phyloP scores from a whole-genome alignment of 1,284 basidiomycete species.

The Cerioporus squamosus region DNA sequence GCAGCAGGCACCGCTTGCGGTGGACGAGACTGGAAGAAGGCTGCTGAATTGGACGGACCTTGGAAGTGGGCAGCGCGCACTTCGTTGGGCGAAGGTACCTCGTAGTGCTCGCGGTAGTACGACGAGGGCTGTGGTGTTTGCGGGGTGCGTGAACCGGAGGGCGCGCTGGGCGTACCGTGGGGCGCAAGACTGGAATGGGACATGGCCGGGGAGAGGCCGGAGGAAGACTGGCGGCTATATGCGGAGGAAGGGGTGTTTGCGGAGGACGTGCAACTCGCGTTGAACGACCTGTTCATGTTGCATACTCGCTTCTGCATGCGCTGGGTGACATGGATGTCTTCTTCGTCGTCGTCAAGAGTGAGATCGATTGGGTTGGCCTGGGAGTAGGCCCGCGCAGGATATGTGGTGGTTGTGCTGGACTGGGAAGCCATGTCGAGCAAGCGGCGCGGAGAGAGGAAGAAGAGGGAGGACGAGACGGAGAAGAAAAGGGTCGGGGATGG shows the following conservation, averaged over 20 bases:
- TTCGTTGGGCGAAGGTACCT: conserved; percentile 20
- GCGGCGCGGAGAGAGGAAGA: conserved; percentile 1
- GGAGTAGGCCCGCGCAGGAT: conserved; percentile 22
- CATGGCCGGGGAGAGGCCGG: conserved; percentile 37
- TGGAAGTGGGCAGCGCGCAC: conserved; percentile 26
- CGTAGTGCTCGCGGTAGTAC: conserved; percentile 12
- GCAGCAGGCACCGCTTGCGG: conserved; percentile 26
- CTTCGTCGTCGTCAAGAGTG: conserved; percentile 37
- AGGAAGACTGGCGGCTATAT: conserved; percentile 29
- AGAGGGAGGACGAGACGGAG: not conserved
- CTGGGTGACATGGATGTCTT: conserved; percentile 26
- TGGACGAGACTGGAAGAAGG: conserved; percentile 35
- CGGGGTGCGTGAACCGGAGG: conserved; percentile 5
- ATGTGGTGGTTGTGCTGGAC: conserved; percentile 19
- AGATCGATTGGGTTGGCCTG: conserved; percentile 39
- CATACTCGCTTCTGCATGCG: conserved; percentile 33
- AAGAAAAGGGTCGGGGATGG: conserved; percentile 10
- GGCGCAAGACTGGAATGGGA: conserved; percentile 31
- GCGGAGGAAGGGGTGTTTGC: conserved; percentile 12
- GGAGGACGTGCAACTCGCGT: conserved; percentile 21
- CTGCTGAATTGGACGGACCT: conserved; percentile 36
- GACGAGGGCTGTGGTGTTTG: conserved; percentile 8
- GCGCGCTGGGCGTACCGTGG: conserved; percentile 4
- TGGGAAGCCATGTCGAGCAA: conserved; percentile 23
- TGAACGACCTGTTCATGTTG: conserved; percentile 28